Base-by-base conservation (phyloP, 352 stramenopile species). In the Porosira glacialis region DNA sequence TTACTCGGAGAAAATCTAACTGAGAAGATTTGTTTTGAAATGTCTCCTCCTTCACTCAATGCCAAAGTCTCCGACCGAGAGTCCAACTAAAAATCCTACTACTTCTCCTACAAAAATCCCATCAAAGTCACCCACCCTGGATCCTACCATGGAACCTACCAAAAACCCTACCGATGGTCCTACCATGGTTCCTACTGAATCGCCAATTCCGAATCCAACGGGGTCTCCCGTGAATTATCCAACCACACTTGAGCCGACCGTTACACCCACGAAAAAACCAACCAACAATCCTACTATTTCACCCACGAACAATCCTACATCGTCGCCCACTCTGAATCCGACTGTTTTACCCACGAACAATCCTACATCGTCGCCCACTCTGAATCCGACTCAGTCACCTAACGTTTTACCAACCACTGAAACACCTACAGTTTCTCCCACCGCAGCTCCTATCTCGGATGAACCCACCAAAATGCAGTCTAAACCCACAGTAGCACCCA, bases 221-320 rank as follows among this genome's bases (percentile, higher is more conserved):
- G 13, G 41, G 5, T 7, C 41, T 19, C 41, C 41, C 41, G 41
- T 49, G 7, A 6, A 24, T 13, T 13, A 19, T 19, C n/a, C 41
- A 8, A 19, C 41, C 6, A 6, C 7, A 17, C 41, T 19, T 19
- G 22, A 13, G 13, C 6, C n/a, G 15, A 61, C 63, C 24, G 0
- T 41, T 21, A 11, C 39, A 44, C 56, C 58, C 4, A 75, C 47
- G 33, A 49, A 47, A 26, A 17, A 15, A 19, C 36, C 51, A 1
- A 41, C 35, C 35, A 15, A 41, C 35, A 41, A 15, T 15, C 35
- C 35, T 15, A 41, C 35, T 15, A 8, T 8, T 15, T 41, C 35
- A 8, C 35, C 35, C 35, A 55, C 43, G 8, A 6, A 17, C 6
- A n/a, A 26, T 17, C 55, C 64, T 33, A 59, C 64, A 0, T 26